Base-by-base conservation (phyloP, 345 rosid genomes). In the rapeseed (Brassica napus) region DNA sequence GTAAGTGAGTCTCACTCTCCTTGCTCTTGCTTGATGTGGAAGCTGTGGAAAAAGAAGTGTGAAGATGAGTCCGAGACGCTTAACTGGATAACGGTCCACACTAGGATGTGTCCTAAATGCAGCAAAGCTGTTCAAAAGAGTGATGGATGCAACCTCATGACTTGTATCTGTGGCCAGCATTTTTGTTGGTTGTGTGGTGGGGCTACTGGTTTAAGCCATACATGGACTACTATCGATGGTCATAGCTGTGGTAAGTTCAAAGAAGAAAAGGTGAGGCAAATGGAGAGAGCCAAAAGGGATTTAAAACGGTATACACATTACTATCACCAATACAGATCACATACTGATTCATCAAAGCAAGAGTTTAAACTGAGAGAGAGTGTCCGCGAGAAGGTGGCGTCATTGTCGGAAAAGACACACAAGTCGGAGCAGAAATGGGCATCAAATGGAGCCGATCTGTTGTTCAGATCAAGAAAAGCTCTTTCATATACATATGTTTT, bases 1-100 rank as follows among this genome's bases (percentile, higher is more conserved):
- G 87, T 88, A 63, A 82, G 85, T 28, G 88, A 90, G 87, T 81
- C 92, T 30, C 99, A 95, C 79, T 95, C 98, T 0, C 96, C 99
- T 57, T 95, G 99, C 81, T 95, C 99, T 30, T 92, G 99, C 83
- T 75, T 83, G 81, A 95, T 92, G 97, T 95, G 99, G 98, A 91
- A 89, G 81, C 94, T 88, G 28, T 95, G 99, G 99, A 75, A 78
- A 64, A 91, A 91, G 84, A 92, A 89, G 79, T 88, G 89, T 77
- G 82, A 31, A n/a, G 89, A 85, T 58, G 89, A 86, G 75, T 88
- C 91, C 4, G 88, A 84, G 82, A 86, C 88, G 1, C 81, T 84
- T 62, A 86, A 79, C 60, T 89, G 90, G 88, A 79, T 89, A 6
- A 83, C 87, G 23, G 84, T 74, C 52, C 80, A 89, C 77, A 85